Evolutionary conservation across 2,329 filamentous ascomycete species (phyloP).

Genomic region (Colletotrichum tropicale): DNA sequence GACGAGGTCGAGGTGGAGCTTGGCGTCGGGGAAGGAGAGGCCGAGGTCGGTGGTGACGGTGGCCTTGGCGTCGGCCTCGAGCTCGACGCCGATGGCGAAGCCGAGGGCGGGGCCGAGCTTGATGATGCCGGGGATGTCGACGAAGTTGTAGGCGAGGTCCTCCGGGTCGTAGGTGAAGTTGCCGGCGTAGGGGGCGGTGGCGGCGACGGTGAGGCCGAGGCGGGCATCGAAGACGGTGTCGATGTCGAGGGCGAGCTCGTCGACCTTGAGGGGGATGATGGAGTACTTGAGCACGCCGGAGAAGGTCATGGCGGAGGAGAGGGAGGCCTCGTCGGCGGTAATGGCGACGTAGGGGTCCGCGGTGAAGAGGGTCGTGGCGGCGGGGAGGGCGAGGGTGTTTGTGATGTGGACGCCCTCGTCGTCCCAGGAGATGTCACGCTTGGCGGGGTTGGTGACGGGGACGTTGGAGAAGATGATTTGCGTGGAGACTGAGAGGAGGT

Average conservation of each 20-base stretch:
- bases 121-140: constrained; percentile 21
- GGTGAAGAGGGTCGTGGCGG: constrained; percentile 21
- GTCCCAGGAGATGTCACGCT: constrained; percentile 23
- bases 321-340: constrained; percentile 23
- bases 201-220: constrained; percentile 22
- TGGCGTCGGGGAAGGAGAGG: constrained; percentile 23
- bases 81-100: constrained; percentile 18
- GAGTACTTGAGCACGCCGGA: constrained; percentile 25
- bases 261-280: constrained; percentile 20
- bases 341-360: constrained; percentile 21
- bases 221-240: constrained; percentile 23
- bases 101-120: constrained; percentile 16
- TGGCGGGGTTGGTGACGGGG: constrained; percentile 10
- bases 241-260: constrained; percentile 25
- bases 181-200: constrained; percentile 20
- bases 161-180: constrained; percentile 20
- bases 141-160: constrained; percentile 21
- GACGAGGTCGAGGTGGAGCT: constrained; percentile 31
- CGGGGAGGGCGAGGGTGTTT: constrained; percentile 23
- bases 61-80: constrained; percentile 13
- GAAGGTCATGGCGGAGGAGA: constrained; percentile 24
- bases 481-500: constrained; percentile 9
- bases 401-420: constrained; percentile 24
- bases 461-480: constrained; percentile 25
- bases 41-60: constrained; percentile 23